phyloP scores from a whole-genome alignment of 2,329 filamentous ascomycete genomes.

The Leptosphaerulina australis region DNA sequence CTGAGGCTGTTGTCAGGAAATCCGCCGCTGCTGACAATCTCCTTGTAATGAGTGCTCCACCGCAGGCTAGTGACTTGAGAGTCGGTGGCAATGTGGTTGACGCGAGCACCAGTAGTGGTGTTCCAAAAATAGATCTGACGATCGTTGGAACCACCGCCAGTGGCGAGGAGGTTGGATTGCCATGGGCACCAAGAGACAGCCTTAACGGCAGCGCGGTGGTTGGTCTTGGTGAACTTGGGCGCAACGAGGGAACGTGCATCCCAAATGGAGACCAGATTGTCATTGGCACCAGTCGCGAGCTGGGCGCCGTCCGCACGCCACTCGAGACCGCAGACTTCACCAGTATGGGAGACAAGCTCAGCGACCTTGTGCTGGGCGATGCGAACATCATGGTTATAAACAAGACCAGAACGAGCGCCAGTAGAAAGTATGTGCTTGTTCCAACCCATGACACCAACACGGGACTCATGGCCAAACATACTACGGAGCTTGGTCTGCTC shows the following conservation, averaged over 20 bases:
- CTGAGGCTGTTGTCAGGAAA: slow-evolving; percentile 99
- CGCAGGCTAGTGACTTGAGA: slow-evolving; percentile 95
- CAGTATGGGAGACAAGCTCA: slow-evolving; percentile 95
- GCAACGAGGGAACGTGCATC: slow-evolving; percentile 91
- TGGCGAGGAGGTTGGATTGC: slow-evolving; percentile 96
- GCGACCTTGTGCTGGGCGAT: slow-evolving; percentile 98
- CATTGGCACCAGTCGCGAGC: slow-evolving; percentile 95
- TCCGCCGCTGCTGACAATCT: slow-evolving; percentile 95
- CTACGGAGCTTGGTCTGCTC: slow-evolving; percentile 94
- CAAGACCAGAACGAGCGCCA: slow-evolving; percentile 89
- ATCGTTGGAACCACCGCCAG: slow-evolving; percentile 94
- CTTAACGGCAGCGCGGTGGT: slow-evolving; percentile 99
- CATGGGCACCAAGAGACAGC: slow-evolving; percentile 98
- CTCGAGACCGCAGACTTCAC: slow-evolving; percentile 96
- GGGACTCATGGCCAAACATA: slow-evolving; percentile 97
- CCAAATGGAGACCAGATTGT: slow-evolving; percentile 99
- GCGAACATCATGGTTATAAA: slow-evolving; percentile 98
- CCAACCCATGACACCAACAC: slow-evolving; percentile 97
- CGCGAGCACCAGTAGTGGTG: slow-evolving; percentile 92
- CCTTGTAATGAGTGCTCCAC: slow-evolving; percentile 96
- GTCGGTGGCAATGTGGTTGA: slow-evolving; percentile 98
- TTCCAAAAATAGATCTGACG: slow-evolving; percentile 99
- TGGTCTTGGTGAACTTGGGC: slow-evolving; percentile 99
- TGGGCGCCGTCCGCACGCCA: slow-evolving; percentile 97
- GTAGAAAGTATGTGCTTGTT: slow-evolving; percentile 98